These are phyloP conservation scores for Pinus taeda DNA, from an alignment of 75 land plant genomes.

Conservation along the genomic window DNA sequence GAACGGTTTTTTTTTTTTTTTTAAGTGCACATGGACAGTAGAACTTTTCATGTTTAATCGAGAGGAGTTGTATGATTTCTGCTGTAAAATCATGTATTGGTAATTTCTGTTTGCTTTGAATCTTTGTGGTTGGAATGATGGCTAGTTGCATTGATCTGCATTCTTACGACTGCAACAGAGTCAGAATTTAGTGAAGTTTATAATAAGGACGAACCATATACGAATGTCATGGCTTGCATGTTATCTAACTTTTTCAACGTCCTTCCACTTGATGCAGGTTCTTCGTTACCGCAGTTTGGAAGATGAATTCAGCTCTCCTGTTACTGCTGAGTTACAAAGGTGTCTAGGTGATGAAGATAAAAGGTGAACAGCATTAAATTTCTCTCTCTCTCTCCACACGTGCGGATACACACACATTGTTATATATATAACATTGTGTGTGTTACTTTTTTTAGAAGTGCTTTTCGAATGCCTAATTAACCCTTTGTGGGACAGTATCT, in stretches of 20 bases:
- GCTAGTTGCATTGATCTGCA: background rate
- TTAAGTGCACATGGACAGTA: background rate
- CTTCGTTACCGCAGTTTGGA: conserved; percentile 72
- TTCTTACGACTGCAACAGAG: background rate
- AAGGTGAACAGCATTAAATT: conserved; percentile 39
- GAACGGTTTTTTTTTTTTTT: background rate
- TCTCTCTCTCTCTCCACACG: background rate
- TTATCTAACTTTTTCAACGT: background rate
- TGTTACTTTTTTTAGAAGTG: too few species aligned
- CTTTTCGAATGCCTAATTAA: too few species aligned
- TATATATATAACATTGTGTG: too few species aligned
- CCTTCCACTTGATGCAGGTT: conserved; percentile 36
- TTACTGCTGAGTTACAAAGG: conserved; percentile 58
- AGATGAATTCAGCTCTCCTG: conserved; percentile 67
- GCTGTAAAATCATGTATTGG: background rate
- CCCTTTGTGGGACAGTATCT: too few species aligned
- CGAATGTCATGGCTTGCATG: background rate
- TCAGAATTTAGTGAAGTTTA: background rate
- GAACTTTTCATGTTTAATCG: background rate
- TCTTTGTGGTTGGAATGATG: background rate
- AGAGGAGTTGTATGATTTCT: background rate
- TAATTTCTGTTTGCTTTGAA: background rate
- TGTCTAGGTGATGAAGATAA: conserved; percentile 74
- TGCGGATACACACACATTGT: too few species aligned
- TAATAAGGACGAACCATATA: background rate